These are phyloP conservation scores for Epichloe gansuensis DNA, from an alignment of 2,329 filamentous ascomycete genomes.

Conservation along the genomic window DNA sequence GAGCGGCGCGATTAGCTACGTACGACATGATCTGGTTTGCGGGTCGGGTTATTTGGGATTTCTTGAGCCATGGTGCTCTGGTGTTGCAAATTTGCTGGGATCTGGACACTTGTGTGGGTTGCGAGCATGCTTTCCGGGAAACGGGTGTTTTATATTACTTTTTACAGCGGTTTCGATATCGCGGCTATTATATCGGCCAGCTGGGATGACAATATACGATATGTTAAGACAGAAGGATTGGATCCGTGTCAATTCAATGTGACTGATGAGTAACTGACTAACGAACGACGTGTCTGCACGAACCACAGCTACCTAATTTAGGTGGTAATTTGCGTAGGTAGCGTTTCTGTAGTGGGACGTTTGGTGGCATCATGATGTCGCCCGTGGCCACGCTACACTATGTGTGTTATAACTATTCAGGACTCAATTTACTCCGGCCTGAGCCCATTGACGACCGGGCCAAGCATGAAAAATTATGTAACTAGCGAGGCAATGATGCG, in stretches of 20 bases:
- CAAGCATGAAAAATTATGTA: neutral
- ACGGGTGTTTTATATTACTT: constrained; percentile 14
- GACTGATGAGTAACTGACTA: too few relatives aligned
- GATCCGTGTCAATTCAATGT: too few relatives aligned
- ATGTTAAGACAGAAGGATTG: constrained; percentile 12
- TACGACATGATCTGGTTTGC: constrained; percentile 23
- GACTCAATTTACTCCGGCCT: too few relatives aligned
- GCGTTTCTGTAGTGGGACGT: too few relatives aligned
- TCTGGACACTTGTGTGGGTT: constrained; percentile 14
- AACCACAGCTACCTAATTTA: neutral
- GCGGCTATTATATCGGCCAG: constrained; percentile 18
- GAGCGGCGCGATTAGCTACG: constrained; percentile 13
- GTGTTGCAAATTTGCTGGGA: constrained; percentile 22
- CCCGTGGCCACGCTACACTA: too few relatives aligned
- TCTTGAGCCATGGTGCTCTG: constrained; percentile 22
- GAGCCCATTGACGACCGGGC: neutral
- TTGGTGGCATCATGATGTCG: too few relatives aligned
- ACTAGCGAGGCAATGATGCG: constrained; percentile 1
- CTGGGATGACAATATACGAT: constrained; percentile 28
- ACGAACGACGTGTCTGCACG: neutral
- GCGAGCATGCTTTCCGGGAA: constrained; percentile 21
- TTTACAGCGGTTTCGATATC: constrained; percentile 17
- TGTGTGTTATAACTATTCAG: too few relatives aligned
- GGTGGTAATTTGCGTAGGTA: too few relatives aligned
- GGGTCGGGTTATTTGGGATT: constrained; percentile 20